Evolutionary conservation across 2,329 filamentous ascomycete species (phyloP), one percentile per base, ranked within the genome.

Genomic region (Alternaria sp.): DNA sequence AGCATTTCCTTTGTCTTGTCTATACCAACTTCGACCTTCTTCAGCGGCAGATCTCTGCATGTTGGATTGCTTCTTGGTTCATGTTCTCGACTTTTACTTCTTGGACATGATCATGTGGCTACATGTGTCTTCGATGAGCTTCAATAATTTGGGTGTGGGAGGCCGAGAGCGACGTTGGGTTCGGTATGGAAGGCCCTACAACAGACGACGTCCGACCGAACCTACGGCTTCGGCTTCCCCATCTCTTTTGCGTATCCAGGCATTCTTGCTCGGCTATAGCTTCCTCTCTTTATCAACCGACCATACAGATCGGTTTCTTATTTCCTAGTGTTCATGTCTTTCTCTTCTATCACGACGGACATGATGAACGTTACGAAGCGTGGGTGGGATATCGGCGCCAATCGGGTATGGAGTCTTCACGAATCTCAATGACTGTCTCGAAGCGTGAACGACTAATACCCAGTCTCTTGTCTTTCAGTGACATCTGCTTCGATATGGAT

Each of bases 1-100:
- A 73, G 71, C 63, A 72, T 78, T 57, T 76, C 71, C 52, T 75
- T 67, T 74, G 72, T 77, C 59, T 57, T 67, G 68, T 72, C 54
- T 46, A 71, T 72, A 70, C 55, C 63, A 44, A 49, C 61, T 63
- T 48, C 58, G 64, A 66, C 62, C 59, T 65, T 66, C 60, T 59
- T 59, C 34, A 62, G 59, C 44, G 59, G 54, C 62, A 52, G 57
- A 61, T 52, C 55, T 28, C 58, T 61, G 54, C 60, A 58, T 28
- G 49, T 59, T 49, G 44, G 51, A 46, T 60, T 56, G 57, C 59
- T 51, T 63, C 60, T 44, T 61, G 64, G 49, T 62, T 32, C 39
- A 54, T 44, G 64, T 66, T 56, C 54, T 70, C 54, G 61, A 57
- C 47, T 54, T 54, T 67, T 62, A 68, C 57, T 67, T 69, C 48